Evolutionary conservation across 2,329 filamentous ascomycete genomes (phyloP), one percentile per base, ranked within the genome.

Genomic region (Neonectria punicea): DNA sequence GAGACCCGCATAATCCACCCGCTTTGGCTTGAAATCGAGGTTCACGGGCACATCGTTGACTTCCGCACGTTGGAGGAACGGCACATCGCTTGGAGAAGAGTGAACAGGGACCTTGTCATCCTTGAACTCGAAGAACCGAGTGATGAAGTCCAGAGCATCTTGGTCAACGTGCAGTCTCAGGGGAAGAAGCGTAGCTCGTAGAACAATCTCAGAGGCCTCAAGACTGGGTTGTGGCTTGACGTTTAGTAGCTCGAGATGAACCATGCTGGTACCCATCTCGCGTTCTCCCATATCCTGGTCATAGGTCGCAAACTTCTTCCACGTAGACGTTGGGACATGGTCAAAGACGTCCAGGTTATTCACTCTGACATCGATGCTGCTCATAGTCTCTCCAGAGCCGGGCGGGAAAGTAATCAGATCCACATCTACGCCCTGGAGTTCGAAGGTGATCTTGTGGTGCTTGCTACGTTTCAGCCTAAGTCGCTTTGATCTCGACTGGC

Each of bases 281-380:
- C 94, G 89, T 74, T 93, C 90, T n/a, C 92, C 93, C 11, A 90
- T 91, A 75, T 97, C 93, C 64, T 92, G 89, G 82, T 97, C 92
- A 73, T 97, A 98, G 0, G 95, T 98, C 14, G 93, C 90, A 80
- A 99, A 99, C 77, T 98, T 99, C 79, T 93, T 97, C 97, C 97
- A 99, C 0, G 95, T 98, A 4, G 96, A 99, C 0, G 93, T 95
- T 2, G 94, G 93, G 2, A 99, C 87, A 75, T 98, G 93, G 77
- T 99, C 96, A 67, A 96, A 97, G 16, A 99, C 90, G 71, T 97
- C 94, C 13, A 99, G 84, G 63, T 96, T 91, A 43, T 89, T 87
- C 11, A 99, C 85, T 9, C 93, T 89, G 36, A 98, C 83, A 77
- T 98, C 93, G 41, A 98, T 83, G 20, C 94, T 97, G 77, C 90